Evolutionary conservation across 202 grass and related monocot species (phyloP).

Genomic region (Carex sylvatica): DNA sequence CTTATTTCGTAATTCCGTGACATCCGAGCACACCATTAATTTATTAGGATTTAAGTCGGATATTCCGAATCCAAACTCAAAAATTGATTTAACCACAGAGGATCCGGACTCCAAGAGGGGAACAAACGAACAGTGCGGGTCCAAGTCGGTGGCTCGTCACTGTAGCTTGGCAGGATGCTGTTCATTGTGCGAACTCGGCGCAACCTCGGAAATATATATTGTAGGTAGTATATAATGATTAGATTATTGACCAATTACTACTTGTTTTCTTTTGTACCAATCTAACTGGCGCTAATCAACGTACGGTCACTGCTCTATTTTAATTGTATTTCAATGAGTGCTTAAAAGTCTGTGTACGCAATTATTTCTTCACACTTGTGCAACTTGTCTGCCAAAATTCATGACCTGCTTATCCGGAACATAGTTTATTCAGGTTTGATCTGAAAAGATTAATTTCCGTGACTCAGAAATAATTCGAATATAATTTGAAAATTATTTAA

Average conservation of each 20-base stretch:
- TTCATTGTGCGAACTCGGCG: conserved; percentile 13
- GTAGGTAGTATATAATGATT: conserved; percentile 22
- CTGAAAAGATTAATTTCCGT: too few species aligned
- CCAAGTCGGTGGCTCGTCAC: conserved; percentile 1
- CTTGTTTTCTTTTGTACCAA: not conserved
- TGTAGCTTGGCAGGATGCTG: conserved; percentile 5
- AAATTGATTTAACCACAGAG: too few species aligned
- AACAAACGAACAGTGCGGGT: not conserved
- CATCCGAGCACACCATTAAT: too few species aligned
- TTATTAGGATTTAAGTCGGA: too few species aligned
- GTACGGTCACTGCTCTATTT: not conserved
- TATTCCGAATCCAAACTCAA: too few species aligned
- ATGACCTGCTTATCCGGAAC: too few species aligned
- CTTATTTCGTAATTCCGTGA: too few species aligned
- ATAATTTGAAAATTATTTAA: too few species aligned
- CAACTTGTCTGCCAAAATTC: not conserved
- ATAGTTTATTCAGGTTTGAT: too few species aligned
- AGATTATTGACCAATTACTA: conserved; percentile 18
- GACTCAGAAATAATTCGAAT: too few species aligned
- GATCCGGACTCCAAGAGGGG: too few species aligned
- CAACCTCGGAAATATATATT: conserved; percentile 16
- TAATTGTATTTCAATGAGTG: not conserved
- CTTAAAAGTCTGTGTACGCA: conserved; percentile 4
- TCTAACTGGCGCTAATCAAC: not conserved
- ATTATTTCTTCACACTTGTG: not conserved